Percentiles rank a stretch among this genome's conserved stretches.
Conservation (phyloP, 2,329 filamentous ascomycete species). For the Neofusicoccum parvum region DNA sequence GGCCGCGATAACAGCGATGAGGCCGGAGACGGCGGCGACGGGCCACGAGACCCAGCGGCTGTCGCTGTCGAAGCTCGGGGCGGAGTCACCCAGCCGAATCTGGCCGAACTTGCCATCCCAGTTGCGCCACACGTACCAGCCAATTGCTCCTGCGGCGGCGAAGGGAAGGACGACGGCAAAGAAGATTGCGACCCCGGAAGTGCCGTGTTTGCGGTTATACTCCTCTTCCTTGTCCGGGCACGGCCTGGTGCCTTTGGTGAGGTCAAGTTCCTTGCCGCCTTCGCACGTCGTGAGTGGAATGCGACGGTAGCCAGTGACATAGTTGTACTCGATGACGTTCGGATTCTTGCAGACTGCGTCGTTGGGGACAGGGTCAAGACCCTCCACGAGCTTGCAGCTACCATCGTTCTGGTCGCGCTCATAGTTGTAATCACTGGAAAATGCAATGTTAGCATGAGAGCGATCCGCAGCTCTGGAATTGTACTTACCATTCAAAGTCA, state of each 20-base stretch:
- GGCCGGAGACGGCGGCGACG: conserved; percentile 48
- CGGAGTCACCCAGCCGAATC: conserved; percentile 75
- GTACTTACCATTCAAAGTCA: conserved; percentile 87
- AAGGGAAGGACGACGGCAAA: conserved; percentile 81
- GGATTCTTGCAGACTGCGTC: conserved; percentile 61
- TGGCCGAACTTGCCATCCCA: conserved; percentile 91
- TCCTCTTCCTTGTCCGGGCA: conserved; percentile 84
- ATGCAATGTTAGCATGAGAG: conserved; percentile 24
- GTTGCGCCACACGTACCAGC: conserved; percentile 82
- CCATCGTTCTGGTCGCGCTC: conserved; percentile 76
- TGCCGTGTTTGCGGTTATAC: conserved; percentile 71
- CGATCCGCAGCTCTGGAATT: neutral
- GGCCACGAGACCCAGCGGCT: conserved; percentile 80
- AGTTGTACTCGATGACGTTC: conserved; percentile 77
- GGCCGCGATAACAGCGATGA: conserved; percentile 59
- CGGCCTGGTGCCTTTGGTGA: conserved; percentile 59
- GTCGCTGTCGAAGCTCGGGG: conserved; percentile 62
- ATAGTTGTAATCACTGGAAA: conserved; percentile 83
- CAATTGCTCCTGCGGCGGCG: conserved; percentile 67
- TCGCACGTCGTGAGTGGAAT: conserved; percentile 87
- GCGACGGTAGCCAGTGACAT: conserved; percentile 83
- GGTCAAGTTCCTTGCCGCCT: conserved; percentile 75
- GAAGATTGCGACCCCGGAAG: conserved; percentile 76
- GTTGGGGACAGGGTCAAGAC: conserved; percentile 67
- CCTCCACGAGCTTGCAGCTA: conserved; percentile 75